These are phyloP conservation scores for Colletotrichum sp. DNA, from an alignment of 2,329 filamentous ascomycete genomes.

Conservation along the genomic window DNA sequence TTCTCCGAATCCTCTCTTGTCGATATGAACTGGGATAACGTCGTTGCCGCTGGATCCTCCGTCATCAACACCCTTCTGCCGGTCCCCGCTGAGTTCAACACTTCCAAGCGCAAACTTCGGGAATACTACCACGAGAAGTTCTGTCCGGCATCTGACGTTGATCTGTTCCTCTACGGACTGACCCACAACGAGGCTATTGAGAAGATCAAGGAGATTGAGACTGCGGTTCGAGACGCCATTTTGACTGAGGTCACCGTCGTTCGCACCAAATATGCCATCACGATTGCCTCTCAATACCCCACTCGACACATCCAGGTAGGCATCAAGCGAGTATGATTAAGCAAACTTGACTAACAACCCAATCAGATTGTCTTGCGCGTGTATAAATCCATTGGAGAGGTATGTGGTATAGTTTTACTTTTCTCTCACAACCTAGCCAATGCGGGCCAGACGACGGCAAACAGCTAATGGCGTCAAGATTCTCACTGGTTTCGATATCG, in stretches of 20 bases:
- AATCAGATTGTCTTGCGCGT: slow-evolving; percentile 79
- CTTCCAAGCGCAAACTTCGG: slow-evolving; percentile 67
- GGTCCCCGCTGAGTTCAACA: slow-evolving; percentile 65
- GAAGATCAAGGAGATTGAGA: slow-evolving; percentile 85
- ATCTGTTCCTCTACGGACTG: slow-evolving; percentile 84
- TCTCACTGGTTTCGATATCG: slow-evolving; percentile 86
- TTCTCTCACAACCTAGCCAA: background rate
- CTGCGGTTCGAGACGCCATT: slow-evolving; percentile 75
- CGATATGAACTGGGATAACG: slow-evolving; percentile 82
- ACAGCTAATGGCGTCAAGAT: slow-evolving; percentile 46
- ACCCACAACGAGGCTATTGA: slow-evolving; percentile 78
- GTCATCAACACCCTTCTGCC: slow-evolving; percentile 81
- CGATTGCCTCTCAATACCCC: slow-evolving; percentile 84
- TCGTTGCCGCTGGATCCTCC: slow-evolving; percentile 81
- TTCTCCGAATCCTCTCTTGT: slow-evolving; percentile 81
- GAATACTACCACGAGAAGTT: slow-evolving; percentile 84
- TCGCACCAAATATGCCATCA: slow-evolving; percentile 86
- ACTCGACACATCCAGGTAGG: slow-evolving; percentile 75
- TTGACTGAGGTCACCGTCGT: slow-evolving; percentile 84
- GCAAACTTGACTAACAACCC: slow-evolving; percentile 10
- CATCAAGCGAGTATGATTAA: background rate
- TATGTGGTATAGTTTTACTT: background rate
- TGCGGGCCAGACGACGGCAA: background rate
- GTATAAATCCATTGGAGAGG: slow-evolving; percentile 80
- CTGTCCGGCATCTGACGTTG: slow-evolving; percentile 84